phyloP scores from a whole-genome alignment of 2,329 filamentous ascomycete genomes.

The Scedosporium apiospermum region DNA sequence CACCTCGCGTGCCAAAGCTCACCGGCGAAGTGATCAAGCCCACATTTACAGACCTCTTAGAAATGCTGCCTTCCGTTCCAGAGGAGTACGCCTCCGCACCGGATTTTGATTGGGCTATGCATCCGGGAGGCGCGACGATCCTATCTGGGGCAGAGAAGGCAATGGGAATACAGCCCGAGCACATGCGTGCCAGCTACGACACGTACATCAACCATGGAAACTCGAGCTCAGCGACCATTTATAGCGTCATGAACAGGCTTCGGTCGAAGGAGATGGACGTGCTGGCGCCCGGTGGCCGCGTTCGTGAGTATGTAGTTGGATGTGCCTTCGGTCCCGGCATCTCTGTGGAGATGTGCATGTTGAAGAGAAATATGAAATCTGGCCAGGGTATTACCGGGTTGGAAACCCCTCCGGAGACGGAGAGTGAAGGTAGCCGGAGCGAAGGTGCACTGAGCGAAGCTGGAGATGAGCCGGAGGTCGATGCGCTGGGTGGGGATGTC shows the following conservation, averaged over 20 bases:
- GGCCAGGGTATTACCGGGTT: constrained; percentile 25
- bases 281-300: constrained; percentile 37
- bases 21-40: constrained; percentile 40
- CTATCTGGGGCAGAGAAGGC: constrained; percentile 51
- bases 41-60: constrained; percentile 44
- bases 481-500: neutral
- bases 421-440: constrained; percentile 36
- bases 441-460: constrained; percentile 13
- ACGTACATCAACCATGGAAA: constrained; percentile 62
- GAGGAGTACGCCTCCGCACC: constrained; percentile 31
- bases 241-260: constrained; percentile 55
- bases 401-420: constrained; percentile 44
- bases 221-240: constrained; percentile 59
- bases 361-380: constrained; percentile 32
- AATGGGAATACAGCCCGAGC: constrained; percentile 49
- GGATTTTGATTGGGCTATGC: constrained; percentile 66
- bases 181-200: constrained; percentile 61
- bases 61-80: constrained; percentile 27
- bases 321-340: constrained; percentile 65
- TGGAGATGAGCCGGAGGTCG: constrained; percentile 20
- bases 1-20: constrained; percentile 50
- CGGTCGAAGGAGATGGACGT: constrained; percentile 51
- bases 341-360: constrained; percentile 56
- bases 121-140: constrained; percentile 60
- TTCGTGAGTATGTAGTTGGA: constrained; percentile 50